phyloP scores from a whole-genome alignment of 352 stramenopile genomes.

The Globisporangium polare region DNA sequence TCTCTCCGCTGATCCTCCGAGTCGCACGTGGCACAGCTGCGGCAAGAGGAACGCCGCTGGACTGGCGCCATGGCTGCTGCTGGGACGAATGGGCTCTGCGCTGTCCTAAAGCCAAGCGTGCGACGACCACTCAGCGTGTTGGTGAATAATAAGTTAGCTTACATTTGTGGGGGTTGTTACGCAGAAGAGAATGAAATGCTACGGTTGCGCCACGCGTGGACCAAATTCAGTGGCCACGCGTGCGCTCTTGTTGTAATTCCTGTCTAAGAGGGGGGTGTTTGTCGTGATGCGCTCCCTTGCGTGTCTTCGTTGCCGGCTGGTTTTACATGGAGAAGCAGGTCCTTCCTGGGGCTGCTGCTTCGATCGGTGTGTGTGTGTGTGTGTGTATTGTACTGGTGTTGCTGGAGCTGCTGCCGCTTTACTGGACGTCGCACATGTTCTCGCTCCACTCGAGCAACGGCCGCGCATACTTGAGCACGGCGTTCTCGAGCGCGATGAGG shows the following conservation, averaged over 20 bases:
- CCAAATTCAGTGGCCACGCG: slow-evolving; percentile 5
- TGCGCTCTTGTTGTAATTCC: slow-evolving; percentile 1
- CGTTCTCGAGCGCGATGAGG: slow-evolving; percentile 65
- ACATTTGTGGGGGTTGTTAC: not conserved
- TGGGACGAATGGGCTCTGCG: not conserved
- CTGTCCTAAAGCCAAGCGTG: too few species aligned
- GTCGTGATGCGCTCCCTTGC: not conserved
- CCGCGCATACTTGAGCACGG: slow-evolving; percentile 45
- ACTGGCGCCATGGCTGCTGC: not conserved
- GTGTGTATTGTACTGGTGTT: not conserved
- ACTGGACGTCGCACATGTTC: slow-evolving; percentile 8
- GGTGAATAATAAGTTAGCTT: slow-evolving; percentile 3
- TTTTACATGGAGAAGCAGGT: slow-evolving; percentile 4
- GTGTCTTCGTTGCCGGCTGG: not conserved
- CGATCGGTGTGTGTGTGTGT: not conserved
- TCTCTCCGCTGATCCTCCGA: too few species aligned
- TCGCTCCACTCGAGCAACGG: slow-evolving; percentile 5
- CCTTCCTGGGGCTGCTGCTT: not conserved
- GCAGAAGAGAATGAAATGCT: not conserved
- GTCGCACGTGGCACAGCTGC: too few species aligned
- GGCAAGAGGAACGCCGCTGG: too few species aligned
- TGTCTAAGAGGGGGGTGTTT: slow-evolving; percentile 4
- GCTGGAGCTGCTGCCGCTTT: not conserved
- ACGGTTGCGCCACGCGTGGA: not conserved
- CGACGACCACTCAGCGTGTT: too few species aligned